A percentile compares a stretch with the other conserved stretches of the same genome.
These are phyloP conservation scores for Ascoidea asiatica DNA, from an alignment of 805 yeast genomes.

Conservation along the genomic window DNA sequence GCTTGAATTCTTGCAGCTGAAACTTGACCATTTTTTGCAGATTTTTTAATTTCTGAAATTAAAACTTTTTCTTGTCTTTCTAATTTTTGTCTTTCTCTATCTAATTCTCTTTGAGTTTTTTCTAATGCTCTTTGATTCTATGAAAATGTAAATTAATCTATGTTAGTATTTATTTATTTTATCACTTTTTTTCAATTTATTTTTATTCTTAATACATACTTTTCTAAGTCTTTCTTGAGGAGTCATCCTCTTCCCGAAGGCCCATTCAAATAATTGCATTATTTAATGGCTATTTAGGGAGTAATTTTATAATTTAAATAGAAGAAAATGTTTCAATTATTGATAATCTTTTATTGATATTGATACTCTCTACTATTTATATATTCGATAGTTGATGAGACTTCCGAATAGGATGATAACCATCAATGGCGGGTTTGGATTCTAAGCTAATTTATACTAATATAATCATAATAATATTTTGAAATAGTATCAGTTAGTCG, in stretches of 20 bases:
- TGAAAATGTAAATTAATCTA: background rate
- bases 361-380: too few species aligned
- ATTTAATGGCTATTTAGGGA: too few species aligned
- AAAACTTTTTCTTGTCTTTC: conserved; percentile 89
- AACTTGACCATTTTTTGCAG: conserved; percentile 83
- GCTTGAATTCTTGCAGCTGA: conserved; percentile 91
- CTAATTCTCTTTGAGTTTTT: conserved; percentile 85
- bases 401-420: too few species aligned
- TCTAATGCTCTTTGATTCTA: conserved; percentile 90
- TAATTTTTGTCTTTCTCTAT: conserved; percentile 73
- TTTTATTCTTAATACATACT: conserved; percentile 20
- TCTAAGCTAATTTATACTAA: too few species aligned
- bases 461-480: too few species aligned
- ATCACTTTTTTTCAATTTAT: too few species aligned
- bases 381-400: too few species aligned
- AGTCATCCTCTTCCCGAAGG: conserved; percentile 83
- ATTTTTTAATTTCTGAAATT: conserved; percentile 72
- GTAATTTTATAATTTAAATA: too few species aligned
- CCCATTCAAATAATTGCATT: conserved; percentile 80
- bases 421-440: too few species aligned
- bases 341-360: too few species aligned
- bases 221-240: conserved; percentile 91
- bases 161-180: background rate
- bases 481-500: too few species aligned
- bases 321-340: too few species aligned